Evolutionary conservation across 2,329 filamentous ascomycete species (phyloP).

Genomic region (Metarhizium robertsii): DNA sequence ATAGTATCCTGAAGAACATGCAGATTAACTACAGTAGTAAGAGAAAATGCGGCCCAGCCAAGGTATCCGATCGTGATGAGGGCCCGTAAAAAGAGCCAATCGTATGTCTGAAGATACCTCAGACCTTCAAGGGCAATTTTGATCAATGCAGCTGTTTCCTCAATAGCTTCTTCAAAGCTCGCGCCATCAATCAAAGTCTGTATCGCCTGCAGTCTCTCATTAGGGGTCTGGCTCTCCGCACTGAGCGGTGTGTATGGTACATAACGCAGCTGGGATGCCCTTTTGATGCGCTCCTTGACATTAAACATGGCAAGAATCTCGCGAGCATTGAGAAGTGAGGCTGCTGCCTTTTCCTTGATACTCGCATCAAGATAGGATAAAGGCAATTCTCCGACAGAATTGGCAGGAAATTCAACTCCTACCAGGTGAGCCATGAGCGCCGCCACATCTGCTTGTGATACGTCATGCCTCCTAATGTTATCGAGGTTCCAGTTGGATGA

Average conservation of each 20-base stretch:
- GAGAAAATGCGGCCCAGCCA: constrained; percentile 89
- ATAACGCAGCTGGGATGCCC: constrained; percentile 65
- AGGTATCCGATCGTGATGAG: constrained; percentile 86
- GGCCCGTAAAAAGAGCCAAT: constrained; percentile 90
- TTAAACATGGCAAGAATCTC: constrained; percentile 92
- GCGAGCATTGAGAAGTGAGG: constrained; percentile 72
- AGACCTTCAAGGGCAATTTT: constrained; percentile 70
- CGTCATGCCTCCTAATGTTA: constrained; percentile 76
- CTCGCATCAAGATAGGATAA: constrained; percentile 68
- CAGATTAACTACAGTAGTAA: constrained; percentile 79
- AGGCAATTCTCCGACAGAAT: constrained; percentile 90
- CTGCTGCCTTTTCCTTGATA: constrained; percentile 70
- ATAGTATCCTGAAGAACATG: constrained; percentile 71
- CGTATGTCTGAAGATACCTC: constrained; percentile 92
- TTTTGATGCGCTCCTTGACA: constrained; percentile 85
- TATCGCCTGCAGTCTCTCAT: constrained; percentile 40
- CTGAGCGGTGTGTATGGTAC: constrained; percentile 65
- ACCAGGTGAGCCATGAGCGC: constrained; percentile 90
- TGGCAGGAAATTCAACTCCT: constrained; percentile 84
- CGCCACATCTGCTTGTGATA: constrained; percentile 87
- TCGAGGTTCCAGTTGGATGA: constrained; percentile 83
- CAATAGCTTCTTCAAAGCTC: constrained; percentile 65
- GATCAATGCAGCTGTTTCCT: constrained; percentile 67
- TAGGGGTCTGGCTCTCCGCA: constrained; percentile 51
- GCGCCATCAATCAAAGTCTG: constrained; percentile 38